Evolutionary conservation across 2,329 filamentous ascomycete species (phyloP).

Genomic region (Beauveria australis): DNA sequence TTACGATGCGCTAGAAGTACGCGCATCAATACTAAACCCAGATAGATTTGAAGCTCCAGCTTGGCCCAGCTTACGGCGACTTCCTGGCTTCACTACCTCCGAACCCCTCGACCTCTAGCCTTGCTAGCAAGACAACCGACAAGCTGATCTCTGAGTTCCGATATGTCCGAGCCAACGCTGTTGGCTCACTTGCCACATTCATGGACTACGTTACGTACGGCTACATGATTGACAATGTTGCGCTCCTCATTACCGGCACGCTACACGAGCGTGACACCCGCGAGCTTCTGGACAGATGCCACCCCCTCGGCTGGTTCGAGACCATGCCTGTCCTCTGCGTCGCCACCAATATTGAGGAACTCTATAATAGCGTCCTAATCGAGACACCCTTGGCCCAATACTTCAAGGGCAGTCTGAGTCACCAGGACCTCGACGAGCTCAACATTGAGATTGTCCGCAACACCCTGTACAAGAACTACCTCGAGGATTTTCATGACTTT

Average conservation of each 20-base stretch:
- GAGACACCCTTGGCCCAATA: conserved; percentile 93
- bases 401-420: conserved; percentile 93
- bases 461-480: conserved; percentile 98
- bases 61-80: conserved; percentile 93
- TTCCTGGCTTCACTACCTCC: conserved; percentile 89
- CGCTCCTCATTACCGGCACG: conserved; percentile 93
- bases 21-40: background rate
- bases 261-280: conserved; percentile 95
- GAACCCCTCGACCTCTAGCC: conserved; percentile 90
- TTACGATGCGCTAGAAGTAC: background rate
- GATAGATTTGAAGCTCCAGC: conserved; percentile 92
- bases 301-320: conserved; percentile 97
- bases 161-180: conserved; percentile 89
- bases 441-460: conserved; percentile 99
- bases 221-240: conserved; percentile 99
- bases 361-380: conserved; percentile 96
- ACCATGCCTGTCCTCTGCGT: conserved; percentile 97
- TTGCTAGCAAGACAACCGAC: conserved; percentile 92
- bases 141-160: conserved; percentile 97
- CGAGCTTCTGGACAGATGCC: conserved; percentile 89
- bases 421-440: conserved; percentile 94
- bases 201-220: conserved; percentile 98
- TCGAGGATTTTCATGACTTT: conserved; percentile 95
- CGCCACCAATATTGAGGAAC: conserved; percentile 94
- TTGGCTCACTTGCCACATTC: conserved; percentile 84